Conservation (phyloP, 2,329 filamentous ascomycete genomes). For the Cytospora leucostoma region DNA sequence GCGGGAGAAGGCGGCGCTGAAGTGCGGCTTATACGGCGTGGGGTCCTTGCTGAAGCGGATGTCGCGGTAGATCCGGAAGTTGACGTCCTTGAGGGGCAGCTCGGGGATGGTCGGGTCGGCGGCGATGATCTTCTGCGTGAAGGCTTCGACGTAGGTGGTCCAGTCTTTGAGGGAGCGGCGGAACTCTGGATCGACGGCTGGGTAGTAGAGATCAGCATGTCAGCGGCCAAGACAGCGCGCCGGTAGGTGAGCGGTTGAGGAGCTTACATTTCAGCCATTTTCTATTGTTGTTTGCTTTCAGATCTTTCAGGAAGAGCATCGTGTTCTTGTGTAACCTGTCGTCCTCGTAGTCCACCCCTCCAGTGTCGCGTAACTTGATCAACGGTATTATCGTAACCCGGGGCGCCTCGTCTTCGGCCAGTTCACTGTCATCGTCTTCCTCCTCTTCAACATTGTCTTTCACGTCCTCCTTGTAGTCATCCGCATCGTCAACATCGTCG, state of each 20-base stretch:
- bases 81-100: constrained; percentile 79
- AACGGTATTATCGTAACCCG: constrained; percentile 45
- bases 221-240: not conserved
- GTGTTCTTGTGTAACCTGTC: constrained; percentile 59
- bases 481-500: constrained; percentile 34
- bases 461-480: constrained; percentile 40
- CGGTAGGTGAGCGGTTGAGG: not conserved
- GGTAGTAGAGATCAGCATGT: constrained; percentile 3
- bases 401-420: constrained; percentile 40
- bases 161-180: constrained; percentile 78
- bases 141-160: constrained; percentile 71
- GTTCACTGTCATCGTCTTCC: constrained; percentile 40
- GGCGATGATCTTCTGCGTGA: constrained; percentile 70
- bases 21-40: constrained; percentile 88
- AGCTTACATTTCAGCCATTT: constrained; percentile 59
- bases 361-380: constrained; percentile 43
- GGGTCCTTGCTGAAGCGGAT: constrained; percentile 81
- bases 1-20: constrained; percentile 83
- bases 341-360: constrained; percentile 52
- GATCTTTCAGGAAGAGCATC: constrained; percentile 56
- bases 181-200: constrained; percentile 80
- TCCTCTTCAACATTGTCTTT: constrained; percentile 30
- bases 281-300: constrained; percentile 61
- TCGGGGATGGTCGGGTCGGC: constrained; percentile 83
- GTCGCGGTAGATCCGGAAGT: constrained; percentile 86